These are phyloP conservation scores for Boletus fagicola DNA, from an alignment of 768 basidiomycete genomes.

Conservation along the genomic window DNA sequence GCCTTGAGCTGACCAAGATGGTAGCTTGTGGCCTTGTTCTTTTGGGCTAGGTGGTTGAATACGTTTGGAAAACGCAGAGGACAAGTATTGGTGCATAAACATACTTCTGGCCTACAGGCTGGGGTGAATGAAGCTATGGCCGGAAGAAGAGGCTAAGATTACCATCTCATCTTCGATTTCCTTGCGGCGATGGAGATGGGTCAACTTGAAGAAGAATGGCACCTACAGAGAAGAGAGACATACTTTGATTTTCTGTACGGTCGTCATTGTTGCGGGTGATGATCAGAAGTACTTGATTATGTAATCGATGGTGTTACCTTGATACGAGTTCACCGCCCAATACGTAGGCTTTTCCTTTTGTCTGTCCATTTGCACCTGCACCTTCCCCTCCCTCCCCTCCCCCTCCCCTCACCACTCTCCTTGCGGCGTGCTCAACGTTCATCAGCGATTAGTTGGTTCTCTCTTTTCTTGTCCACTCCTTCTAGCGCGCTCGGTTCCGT, in stretches of 20 bases:
- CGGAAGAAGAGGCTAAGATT: conserved; percentile 31
- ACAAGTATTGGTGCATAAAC: conserved; percentile 27
- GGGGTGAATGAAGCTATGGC: conserved; percentile 28
- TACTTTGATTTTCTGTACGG: conserved; percentile 88
- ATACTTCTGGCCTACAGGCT: conserved; percentile 71
- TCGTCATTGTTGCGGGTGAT: conserved; percentile 57
- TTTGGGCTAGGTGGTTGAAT: conserved; percentile 63
- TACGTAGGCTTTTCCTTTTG: conserved; percentile 7
- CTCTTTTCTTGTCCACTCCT: conserved; percentile 26
- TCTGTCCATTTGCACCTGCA: not conserved
- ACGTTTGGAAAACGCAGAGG: conserved; percentile 9
- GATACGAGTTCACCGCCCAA: conserved; percentile 2
- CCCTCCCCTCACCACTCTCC: conserved; percentile 21
- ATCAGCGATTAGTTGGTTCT: conserved; percentile 14
- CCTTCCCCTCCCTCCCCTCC: conserved; percentile 5
- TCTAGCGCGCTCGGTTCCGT: conserved; percentile 16
- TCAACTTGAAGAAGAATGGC: conserved; percentile 9
- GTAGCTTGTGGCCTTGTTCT: conserved; percentile 95
- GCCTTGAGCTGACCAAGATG: conserved; percentile 97
- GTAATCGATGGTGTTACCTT: conserved; percentile 17
- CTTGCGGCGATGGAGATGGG: conserved; percentile 36
- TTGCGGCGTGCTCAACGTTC: conserved; percentile 6
- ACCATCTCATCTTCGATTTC: conserved; percentile 99
- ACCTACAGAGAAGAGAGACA: conserved; percentile 21
- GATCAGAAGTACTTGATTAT: conserved; percentile 7